Evolutionary conservation across 2,329 filamentous ascomycete species (phyloP).

Genomic region (Gnomoniopsis smithogilvyi): DNA sequence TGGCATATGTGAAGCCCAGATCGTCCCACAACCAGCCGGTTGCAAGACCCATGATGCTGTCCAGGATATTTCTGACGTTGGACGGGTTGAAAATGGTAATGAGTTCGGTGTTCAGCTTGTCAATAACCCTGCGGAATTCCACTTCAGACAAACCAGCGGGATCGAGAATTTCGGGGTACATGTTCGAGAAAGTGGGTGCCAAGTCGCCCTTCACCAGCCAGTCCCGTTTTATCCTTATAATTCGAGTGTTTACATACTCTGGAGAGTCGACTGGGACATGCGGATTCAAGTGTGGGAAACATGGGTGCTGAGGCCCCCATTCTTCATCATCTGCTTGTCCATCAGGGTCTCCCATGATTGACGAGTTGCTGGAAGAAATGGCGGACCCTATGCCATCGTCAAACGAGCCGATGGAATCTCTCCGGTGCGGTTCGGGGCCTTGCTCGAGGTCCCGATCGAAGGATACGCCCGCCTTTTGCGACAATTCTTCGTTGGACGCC

Average conservation of each 20-base stretch:
- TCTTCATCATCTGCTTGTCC: constrained; percentile 68
- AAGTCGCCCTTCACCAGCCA: constrained; percentile 89
- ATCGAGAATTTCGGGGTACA: constrained; percentile 95
- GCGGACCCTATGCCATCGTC: constrained; percentile 52
- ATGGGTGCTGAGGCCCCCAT: constrained; percentile 93
- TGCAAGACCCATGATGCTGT: constrained; percentile 72
- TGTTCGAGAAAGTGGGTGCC: constrained; percentile 88
- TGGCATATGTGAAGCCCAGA: constrained; percentile 71
- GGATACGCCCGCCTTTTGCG: constrained; percentile 27
- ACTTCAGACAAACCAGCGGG: constrained; percentile 77
- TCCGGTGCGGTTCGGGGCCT: constrained; percentile 43
- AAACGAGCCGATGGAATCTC: constrained; percentile 46
- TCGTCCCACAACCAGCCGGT: constrained; percentile 98
- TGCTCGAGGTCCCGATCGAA: constrained; percentile 54
- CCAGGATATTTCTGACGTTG: constrained; percentile 71
- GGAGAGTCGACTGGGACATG: constrained; percentile 78
- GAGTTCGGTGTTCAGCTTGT: constrained; percentile 76
- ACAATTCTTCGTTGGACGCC: constrained; percentile 30
- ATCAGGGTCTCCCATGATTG: constrained; percentile 60
- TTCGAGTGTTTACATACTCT: constrained; percentile 74
- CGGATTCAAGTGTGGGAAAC: constrained; percentile 88
- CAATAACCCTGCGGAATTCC: constrained; percentile 79
- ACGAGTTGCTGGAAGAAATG: constrained; percentile 55
- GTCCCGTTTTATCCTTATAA: constrained; percentile 88
- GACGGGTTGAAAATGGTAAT: constrained; percentile 78